Evolutionary conservation across 2,329 filamentous ascomycete genomes (phyloP).

Genomic region (Fusarium pseudograminearum): DNA sequence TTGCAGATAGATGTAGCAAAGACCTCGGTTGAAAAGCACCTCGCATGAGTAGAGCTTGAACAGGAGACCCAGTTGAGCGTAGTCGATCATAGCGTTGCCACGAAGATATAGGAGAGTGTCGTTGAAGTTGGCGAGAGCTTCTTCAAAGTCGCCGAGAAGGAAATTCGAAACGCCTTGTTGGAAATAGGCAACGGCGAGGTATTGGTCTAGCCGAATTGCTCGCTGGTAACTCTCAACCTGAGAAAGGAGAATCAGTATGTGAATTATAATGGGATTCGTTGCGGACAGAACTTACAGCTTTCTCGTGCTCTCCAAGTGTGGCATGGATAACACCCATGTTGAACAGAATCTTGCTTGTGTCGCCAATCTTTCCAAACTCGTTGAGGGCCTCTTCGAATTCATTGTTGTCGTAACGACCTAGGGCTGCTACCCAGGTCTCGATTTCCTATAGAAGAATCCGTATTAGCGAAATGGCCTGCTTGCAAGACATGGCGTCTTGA

Average conservation of each 20-base stretch:
- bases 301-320: conserved; percentile 93
- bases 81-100: conserved; percentile 97
- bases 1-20: conserved; percentile 97
- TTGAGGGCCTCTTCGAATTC: conserved; percentile 91
- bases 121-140: conserved; percentile 98
- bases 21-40: conserved; percentile 94
- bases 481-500: conserved; percentile 9
- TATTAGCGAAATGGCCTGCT: conserved; percentile 31
- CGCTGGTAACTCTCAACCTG: conserved; percentile 96
- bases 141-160: conserved; percentile 94
- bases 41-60: conserved; percentile 99
- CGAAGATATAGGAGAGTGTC: conserved; percentile 94
- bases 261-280: conserved; percentile 5
- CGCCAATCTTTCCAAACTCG: conserved; percentile 86
- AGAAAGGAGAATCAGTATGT: conserved; percentile 24
- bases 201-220: conserved; percentile 90
- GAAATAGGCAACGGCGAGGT: conserved; percentile 97
- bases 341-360: conserved; percentile 98
- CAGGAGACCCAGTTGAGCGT: conserved; percentile 92
- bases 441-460: conserved; percentile 78
- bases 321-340: conserved; percentile 99
- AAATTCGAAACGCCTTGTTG: conserved; percentile 99
- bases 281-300: conserved; percentile 75
- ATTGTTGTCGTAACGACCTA: conserved; percentile 94
- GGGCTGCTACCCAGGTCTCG: conserved; percentile 95